A percentile compares a stretch with the other conserved stretches of the same genome.
These are phyloP conservation scores for Penicillium odoratum DNA, from an alignment of 495 filamentous ascomycete genomes.

Conservation along the genomic window DNA sequence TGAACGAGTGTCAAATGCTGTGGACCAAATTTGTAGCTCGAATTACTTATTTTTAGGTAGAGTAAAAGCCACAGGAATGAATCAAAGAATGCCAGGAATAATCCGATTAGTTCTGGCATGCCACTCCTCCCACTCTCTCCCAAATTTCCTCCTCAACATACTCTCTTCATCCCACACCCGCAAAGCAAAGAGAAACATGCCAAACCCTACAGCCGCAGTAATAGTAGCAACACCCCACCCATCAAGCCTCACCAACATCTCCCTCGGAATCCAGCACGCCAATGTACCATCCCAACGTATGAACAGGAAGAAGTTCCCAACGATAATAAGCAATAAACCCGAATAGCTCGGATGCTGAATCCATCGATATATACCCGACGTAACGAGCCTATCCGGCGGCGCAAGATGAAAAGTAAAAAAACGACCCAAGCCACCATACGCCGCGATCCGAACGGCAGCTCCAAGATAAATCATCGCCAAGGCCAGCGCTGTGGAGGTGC, in stretches of 20 bases:
- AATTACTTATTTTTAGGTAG: too few species aligned
- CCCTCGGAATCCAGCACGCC: background rate
- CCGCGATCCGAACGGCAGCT: conserved; percentile 30
- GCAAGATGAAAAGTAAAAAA: conserved; percentile 51
- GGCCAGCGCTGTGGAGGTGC: conserved; percentile 1
- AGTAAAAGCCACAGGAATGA: background rate
- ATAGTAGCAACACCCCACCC: background rate
- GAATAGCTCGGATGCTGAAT: conserved; percentile 52
- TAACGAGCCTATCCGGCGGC: conserved; percentile 41
- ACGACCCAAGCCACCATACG: conserved; percentile 39
- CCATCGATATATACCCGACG: conserved; percentile 44
- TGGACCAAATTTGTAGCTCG: too few species aligned
- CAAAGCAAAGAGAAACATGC: conserved; percentile 9
- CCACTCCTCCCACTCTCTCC: conserved; percentile 46
- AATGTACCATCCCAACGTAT: background rate
- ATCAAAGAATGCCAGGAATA: conserved; percentile 25
- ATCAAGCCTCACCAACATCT: background rate
- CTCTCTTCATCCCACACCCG: conserved; percentile 41
- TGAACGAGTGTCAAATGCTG: too few species aligned
- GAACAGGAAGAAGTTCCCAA: background rate
- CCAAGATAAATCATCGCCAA: conserved; percentile 32
- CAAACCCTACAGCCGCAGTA: background rate
- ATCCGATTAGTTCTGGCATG: conserved; percentile 30
- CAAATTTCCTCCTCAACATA: conserved; percentile 43
- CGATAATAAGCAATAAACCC: conserved; percentile 17